Conservation (phyloP, 257 asterid genomes). For the Fraxinus pennsylvanica region DNA sequence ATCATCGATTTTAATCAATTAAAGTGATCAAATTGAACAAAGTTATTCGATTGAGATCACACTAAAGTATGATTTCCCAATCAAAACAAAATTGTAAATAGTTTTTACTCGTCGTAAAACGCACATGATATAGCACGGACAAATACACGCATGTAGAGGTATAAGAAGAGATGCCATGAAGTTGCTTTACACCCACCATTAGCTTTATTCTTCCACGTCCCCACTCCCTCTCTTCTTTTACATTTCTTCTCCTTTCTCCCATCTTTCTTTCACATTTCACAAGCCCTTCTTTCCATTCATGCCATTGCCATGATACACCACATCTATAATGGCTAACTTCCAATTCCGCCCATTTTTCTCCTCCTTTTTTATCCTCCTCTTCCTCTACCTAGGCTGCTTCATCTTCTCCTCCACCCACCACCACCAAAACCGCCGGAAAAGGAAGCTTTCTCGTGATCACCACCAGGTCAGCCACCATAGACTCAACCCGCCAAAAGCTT, state of each 20-base stretch:
- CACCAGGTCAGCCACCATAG: slow-evolving; percentile 22
- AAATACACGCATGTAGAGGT: neutral
- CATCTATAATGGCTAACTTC: slow-evolving; percentile 30
- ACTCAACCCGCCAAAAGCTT: slow-evolving; percentile 30
- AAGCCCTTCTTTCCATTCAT: neutral
- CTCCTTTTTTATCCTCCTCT: slow-evolving; percentile 41
- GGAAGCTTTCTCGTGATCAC: slow-evolving; percentile 26
- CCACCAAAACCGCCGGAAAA: slow-evolving; percentile 21
- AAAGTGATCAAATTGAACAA: too few relatives aligned
- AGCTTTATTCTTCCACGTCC: slow-evolving; percentile 57
- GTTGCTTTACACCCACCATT: slow-evolving; percentile 45
- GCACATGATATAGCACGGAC: too few relatives aligned
- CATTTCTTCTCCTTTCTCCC: slow-evolving; percentile 17
- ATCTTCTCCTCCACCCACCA: slow-evolving; percentile 39
- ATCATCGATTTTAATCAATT: too few relatives aligned
- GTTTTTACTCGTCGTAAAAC: too few relatives aligned
- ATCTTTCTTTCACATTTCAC: neutral
- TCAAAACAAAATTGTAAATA: too few relatives aligned
- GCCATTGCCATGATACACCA: neutral
- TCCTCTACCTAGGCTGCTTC: slow-evolving; percentile 72
- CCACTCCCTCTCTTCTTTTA: slow-evolving; percentile 23
- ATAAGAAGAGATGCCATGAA: slow-evolving; percentile 21
- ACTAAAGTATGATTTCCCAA: too few relatives aligned
- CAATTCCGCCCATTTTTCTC: slow-evolving; percentile 32
- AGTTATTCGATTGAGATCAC: too few relatives aligned